Base-by-base conservation (phyloP, 2,329 filamentous ascomycete genomes). In the Penicillium griseofulvum region DNA sequence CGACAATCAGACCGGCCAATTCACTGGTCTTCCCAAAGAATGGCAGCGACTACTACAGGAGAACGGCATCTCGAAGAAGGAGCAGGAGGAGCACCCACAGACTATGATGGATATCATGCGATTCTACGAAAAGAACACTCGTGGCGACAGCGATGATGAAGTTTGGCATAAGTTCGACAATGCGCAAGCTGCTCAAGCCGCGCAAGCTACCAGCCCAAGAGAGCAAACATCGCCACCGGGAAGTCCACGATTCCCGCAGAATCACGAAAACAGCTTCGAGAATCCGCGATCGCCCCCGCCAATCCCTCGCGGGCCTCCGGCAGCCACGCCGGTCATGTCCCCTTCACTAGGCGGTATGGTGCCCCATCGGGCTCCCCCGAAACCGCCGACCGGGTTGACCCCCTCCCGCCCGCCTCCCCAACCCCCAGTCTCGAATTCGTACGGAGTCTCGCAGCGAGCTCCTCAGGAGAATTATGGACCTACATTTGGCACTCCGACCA, bases 101-200 rank as follows among this genome's bases (percentile, higher is more conserved):
- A 92, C 93, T 56, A 91, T 97, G 77, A 88, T 95, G 70, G 90
- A 97, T 73, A 94, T 99, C 67, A 87, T 99, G 75, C 90, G 88
- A 56, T 97, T 97, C 73, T 97, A 96, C 81, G 95, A 97, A 74
- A 93, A 96, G 77, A 96, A 91, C 61, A 88, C 90, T 26, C 90
- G 93, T 65, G 84, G 81, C 65, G 86, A 85, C 56, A 85, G 86
- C 58, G 91, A 97, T 70, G 90, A 96, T 68, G 89, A 90, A 66
- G 88, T 94, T 54, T 90, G 94, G 80, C 92, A 97, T 74, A 99
- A 99, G 74, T 97, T 99, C 73, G 91, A 95, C 67, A 87, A 96
- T 77, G 91, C 89, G 50, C 86, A 50, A 34, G 37, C 37, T 26
- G 37, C 48, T n/a, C 46, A 49, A 49, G 46, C 46, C 76, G 91